These are phyloP conservation scores for Cordyceps fumosorosea DNA, from an alignment of 2,329 filamentous ascomycete species.

Conservation along the genomic window DNA sequence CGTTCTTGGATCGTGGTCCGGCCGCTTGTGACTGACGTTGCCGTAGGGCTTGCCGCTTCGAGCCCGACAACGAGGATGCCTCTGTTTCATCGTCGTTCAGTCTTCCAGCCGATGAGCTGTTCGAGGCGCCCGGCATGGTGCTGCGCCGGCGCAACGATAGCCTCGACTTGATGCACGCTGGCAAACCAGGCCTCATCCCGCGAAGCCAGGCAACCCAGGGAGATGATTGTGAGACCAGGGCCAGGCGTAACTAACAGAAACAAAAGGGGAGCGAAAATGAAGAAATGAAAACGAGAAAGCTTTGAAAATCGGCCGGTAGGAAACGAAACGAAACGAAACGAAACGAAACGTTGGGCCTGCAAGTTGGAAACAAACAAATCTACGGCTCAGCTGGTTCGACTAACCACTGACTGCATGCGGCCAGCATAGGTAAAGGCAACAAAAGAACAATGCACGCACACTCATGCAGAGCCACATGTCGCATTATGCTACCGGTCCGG, in stretches of 20 bases:
- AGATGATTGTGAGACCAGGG: constrained; percentile 7
- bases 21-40: background rate
- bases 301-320: background rate
- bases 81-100: constrained; percentile 7
- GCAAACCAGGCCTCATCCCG: constrained; percentile 38
- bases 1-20: background rate
- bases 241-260: background rate
- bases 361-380: background rate
- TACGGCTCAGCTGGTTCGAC: background rate
- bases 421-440: background rate
- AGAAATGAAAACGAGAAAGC: background rate
- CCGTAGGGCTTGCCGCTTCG: background rate
- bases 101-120: constrained; percentile 13
- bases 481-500: background rate
- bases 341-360: background rate
- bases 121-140: constrained; percentile 4
- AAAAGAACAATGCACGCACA: background rate
- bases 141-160: constrained; percentile 14
- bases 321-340: background rate
- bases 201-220: background rate
- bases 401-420: background rate
- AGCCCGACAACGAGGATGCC: background rate
- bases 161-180: constrained; percentile 38
- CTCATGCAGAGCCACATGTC: background rate
- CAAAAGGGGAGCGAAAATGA: background rate